Percentiles rank a stretch among this genome's conserved stretches.
Conservation (phyloP, 805 yeast genomes). For the Candida qinlingensis region DNA sequence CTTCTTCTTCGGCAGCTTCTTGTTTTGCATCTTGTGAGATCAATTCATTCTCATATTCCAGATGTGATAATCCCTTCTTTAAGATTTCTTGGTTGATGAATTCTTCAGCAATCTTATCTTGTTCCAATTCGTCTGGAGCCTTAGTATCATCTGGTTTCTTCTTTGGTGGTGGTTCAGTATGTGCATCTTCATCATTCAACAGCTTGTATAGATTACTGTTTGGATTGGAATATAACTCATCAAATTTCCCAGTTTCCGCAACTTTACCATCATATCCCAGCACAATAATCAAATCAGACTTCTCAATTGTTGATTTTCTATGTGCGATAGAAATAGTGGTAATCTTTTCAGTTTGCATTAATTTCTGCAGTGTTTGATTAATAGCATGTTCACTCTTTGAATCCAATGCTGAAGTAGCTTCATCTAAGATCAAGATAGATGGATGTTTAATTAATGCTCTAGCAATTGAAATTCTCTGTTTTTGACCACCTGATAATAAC, state of each 20-base stretch:
- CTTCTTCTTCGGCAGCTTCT: slow-evolving; percentile 10
- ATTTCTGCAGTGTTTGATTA: slow-evolving; percentile 64
- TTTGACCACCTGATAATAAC: slow-evolving; percentile 86
- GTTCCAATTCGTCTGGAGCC: slow-evolving; percentile 4
- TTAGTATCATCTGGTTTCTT: slow-evolving; percentile 9
- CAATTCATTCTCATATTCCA: slow-evolving; percentile 10
- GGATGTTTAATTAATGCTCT: slow-evolving; percentile 78
- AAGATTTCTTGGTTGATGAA: slow-evolving; percentile 22
- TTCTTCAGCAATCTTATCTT: slow-evolving; percentile 14
- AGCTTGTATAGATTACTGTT: slow-evolving; percentile 34
- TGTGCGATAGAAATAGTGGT: slow-evolving; percentile 93
- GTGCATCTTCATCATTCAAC: slow-evolving; percentile 29
- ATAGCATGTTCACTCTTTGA: slow-evolving; percentile 69
- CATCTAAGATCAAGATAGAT: slow-evolving; percentile 71
- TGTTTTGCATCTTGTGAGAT: slow-evolving; percentile 6
- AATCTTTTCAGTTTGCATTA: slow-evolving; percentile 52
- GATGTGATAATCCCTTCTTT: slow-evolving; percentile 16
- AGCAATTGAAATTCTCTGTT: slow-evolving; percentile 83
- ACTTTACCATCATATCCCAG: slow-evolving; percentile 77
- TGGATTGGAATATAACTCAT: slow-evolving; percentile 45
- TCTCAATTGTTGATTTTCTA: slow-evolving; percentile 81
- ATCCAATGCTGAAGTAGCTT: slow-evolving; percentile 87
- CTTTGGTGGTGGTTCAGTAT: slow-evolving; percentile 4
- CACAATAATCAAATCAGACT: slow-evolving; percentile 82
- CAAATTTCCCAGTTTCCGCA: slow-evolving; percentile 67